A percentile compares a stretch with the other conserved stretches of the same genome.
Evolutionary conservation across 768 basidiomycete genomes (phyloP).

Genomic region (Plicaturopsis crispa): DNA sequence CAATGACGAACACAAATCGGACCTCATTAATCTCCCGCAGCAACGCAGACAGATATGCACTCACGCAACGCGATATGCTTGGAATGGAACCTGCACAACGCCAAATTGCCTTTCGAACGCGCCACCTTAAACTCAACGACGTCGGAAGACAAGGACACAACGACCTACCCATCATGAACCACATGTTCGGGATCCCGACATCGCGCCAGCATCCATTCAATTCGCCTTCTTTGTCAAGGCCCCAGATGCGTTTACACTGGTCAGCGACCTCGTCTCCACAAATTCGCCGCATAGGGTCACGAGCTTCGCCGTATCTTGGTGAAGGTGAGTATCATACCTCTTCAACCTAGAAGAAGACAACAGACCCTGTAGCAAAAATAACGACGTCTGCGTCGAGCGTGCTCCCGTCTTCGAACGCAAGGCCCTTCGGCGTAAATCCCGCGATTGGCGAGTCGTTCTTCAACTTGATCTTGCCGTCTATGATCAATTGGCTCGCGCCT

Average conservation of each 20-base stretch:
- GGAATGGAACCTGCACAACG: slow-evolving; percentile 7
- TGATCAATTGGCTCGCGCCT: slow-evolving; percentile 27
- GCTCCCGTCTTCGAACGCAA: slow-evolving; percentile 33
- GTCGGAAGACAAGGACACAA: neutral
- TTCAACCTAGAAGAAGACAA: too few relatives aligned
- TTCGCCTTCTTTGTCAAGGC: slow-evolving; percentile 25
- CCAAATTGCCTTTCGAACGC: slow-evolving; percentile 3
- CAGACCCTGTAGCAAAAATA: slow-evolving; percentile 38
- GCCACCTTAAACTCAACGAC: neutral
- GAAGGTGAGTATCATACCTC: too few relatives aligned
- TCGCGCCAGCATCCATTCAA: slow-evolving; percentile 12
- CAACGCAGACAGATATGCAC: neutral
- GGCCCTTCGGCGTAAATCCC: slow-evolving; percentile 27
- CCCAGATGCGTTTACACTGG: slow-evolving; percentile 16
- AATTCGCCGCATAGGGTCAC: slow-evolving; percentile 22
- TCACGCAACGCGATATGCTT: slow-evolving; percentile 7
- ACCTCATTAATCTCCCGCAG: neutral
- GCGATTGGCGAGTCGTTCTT: slow-evolving; percentile 31
- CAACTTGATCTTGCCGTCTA: slow-evolving; percentile 33
- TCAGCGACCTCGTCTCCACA: slow-evolving; percentile 16
- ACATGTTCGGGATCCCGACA: slow-evolving; percentile 11
- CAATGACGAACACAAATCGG: neutral
- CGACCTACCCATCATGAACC: slow-evolving; percentile 11
- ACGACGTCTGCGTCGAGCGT: slow-evolving; percentile 40
- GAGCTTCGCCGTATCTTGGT: slow-evolving; percentile 1